A percentile compares a stretch with the other conserved stretches of the same genome.
phyloP scores from a whole-genome alignment of 768 basidiomycete species.

The Panellus pusillus region DNA sequence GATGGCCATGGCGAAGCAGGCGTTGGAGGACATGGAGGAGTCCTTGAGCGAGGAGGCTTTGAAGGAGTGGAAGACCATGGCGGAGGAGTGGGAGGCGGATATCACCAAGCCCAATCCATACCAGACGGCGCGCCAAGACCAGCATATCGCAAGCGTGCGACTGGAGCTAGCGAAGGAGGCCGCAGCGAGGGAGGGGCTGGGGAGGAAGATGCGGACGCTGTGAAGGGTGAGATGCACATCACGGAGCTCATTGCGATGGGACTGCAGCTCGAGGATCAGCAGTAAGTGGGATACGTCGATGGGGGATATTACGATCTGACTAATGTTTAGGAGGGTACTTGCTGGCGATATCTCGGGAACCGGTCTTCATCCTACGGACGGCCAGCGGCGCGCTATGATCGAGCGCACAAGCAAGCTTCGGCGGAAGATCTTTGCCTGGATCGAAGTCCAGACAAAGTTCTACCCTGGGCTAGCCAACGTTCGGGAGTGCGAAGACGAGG shows the following conservation, averaged over 20 bases:
- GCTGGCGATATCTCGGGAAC: neutral
- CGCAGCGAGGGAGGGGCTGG: neutral
- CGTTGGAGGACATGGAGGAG: neutral
- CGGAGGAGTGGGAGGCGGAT: constrained; percentile 13
- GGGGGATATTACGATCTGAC: no score
- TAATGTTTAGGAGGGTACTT: neutral
- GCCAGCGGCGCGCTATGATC: constrained; percentile 18
- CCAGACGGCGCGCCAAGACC: neutral
- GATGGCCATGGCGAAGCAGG: neutral
- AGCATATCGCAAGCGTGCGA: constrained; percentile 9
- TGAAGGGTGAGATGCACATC: neutral
- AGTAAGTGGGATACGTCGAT: neutral
- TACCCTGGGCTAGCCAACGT: neutral
- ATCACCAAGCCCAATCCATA: constrained; percentile 8
- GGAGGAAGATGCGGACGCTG: neutral
- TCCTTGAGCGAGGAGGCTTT: neutral
- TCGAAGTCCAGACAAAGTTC: neutral
- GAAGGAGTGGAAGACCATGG: constrained; percentile 1
- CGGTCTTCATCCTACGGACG: constrained; percentile 16
- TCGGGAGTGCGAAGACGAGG: neutral
- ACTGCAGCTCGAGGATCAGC: constrained; percentile 14
- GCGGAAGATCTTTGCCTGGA: neutral
- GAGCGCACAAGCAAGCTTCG: constrained; percentile 4
- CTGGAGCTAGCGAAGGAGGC: constrained; percentile 21
- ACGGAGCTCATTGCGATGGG: constrained; percentile 8